phyloP scores from a whole-genome alignment of 176 grass and related monocot species.

The Oryza meridionalis region DNA sequence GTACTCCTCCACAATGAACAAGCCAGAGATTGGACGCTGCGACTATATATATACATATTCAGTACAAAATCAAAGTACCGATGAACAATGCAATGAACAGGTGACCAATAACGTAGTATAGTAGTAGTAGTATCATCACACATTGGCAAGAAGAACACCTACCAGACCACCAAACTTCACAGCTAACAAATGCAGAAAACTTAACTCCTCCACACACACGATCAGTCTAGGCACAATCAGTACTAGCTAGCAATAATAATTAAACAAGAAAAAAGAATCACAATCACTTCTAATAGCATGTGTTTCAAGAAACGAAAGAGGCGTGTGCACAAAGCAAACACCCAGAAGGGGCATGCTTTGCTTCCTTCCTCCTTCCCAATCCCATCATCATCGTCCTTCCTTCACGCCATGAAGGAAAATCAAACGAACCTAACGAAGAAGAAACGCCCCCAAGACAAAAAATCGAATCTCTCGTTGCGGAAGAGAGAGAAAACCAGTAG shows the following conservation, averaged over 20 bases:
- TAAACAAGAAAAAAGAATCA: neutral
- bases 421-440: neutral
- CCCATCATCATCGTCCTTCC: neutral
- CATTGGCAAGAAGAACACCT: slow-evolving; percentile 23
- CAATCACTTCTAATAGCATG: neutral
- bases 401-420: neutral
- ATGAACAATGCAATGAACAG: slow-evolving; percentile 20
- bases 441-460: neutral
- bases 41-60: neutral
- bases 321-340: slow-evolving; percentile 38
- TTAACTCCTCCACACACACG: neutral
- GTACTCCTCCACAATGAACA: slow-evolving; percentile 31
- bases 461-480: neutral
- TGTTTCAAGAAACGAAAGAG: slow-evolving; percentile 2
- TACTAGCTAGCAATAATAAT: neutral
- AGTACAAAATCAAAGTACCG: neutral
- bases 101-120: slow-evolving; percentile 16
- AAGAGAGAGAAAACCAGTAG: slow-evolving; percentile 3
- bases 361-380: slow-evolving; percentile 4
- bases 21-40: slow-evolving; percentile 26
- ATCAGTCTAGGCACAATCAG: neutral
- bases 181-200: slow-evolving; percentile 23
- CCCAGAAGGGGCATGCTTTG: no score
- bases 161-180: neutral
- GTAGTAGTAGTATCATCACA: neutral